Evolutionary conservation across 129 eudicot species (phyloP), one percentile per base, ranked within the genome.

Genomic region (Flaveria bidentis): DNA sequence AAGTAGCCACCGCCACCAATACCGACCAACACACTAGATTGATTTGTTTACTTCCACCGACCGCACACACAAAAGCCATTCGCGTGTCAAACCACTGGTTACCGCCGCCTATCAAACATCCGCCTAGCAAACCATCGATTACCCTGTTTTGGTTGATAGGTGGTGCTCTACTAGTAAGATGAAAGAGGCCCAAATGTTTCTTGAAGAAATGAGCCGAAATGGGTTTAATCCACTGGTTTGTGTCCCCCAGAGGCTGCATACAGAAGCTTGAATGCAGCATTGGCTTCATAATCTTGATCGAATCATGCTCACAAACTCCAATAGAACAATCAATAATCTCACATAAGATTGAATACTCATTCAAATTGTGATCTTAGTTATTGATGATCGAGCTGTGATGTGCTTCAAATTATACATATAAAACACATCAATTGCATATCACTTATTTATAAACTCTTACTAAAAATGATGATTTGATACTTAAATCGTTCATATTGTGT

Each of bases 111-210:
- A 30, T 28, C 30, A 28, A 28, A 28, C 36, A 30, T 30, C 0
- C 36, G 36, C 36, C 36, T 30, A 3, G 36, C 36, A 30, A 30
- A 30, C 36, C 36, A 30, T 0, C 5, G 36, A 30, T 2, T 94
- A 94, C 53, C 81, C 92, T 5, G 83, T 89, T 69, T 91, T 94
- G 51, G 96, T 91, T 1, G 89, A 89, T 13, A 96, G 91, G 22
- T 94, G 99, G 99, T 94, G 99, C 70, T 84, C 89, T n/a, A 88
- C 92, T 0, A 97, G 99, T 13, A 94, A 94, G 79, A 77, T 91
- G 93, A 84, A 85, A 76, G 97, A 94, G 82, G 99, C 96, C 13
- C 96, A 88, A 70, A 88, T 79, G 39, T 94, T 94, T 79, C 57
- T 94, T 67, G 93, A 94, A 85, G 99, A 94, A 80, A 94, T 94